phyloP scores from a whole-genome alignment of 257 asterid genomes.

The Plantago elongata region DNA sequence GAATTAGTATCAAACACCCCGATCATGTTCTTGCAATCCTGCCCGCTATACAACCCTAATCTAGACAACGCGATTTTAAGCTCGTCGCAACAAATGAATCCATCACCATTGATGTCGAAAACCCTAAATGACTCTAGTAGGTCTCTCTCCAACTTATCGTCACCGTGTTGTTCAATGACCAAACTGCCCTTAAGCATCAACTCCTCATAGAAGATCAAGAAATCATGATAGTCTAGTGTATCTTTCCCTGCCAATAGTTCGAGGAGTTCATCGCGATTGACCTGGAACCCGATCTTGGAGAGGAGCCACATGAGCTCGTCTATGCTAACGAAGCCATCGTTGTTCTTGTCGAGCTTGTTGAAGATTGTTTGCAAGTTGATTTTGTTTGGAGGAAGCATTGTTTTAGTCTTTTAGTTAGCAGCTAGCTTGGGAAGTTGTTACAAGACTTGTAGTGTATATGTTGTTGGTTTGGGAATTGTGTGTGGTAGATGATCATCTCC shows the following conservation, averaged over 20 bases:
- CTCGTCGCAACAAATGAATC: conserved; percentile 56
- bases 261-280: conserved; percentile 43
- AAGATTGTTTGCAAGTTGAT: conserved; percentile 40
- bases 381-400: conserved; percentile 11
- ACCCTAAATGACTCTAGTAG: conserved; percentile 47
- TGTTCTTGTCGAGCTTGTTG: conserved; percentile 46
- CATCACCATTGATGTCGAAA: conserved; percentile 54
- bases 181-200: conserved; percentile 24
- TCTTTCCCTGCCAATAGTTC: conserved; percentile 37
- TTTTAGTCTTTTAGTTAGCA: not conserved
- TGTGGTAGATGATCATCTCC: no score
- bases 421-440: not conserved
- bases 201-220: conserved; percentile 50
- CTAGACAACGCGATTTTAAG: conserved; percentile 40
- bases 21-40: conserved; percentile 16
- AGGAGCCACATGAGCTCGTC: conserved; percentile 47
- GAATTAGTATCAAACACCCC: conserved; percentile 39
- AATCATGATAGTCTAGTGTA: conserved; percentile 40
- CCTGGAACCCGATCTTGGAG: conserved; percentile 27
- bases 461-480: not conserved
- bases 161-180: not conserved
- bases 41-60: conserved; percentile 34
- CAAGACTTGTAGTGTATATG: not conserved
- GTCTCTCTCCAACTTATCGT: conserved; percentile 23
- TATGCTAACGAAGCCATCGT: conserved; percentile 38